These are phyloP conservation scores for Arabidopsis lyrata DNA, from an alignment of 441 rosid genomes.

Conservation along the genomic window DNA sequence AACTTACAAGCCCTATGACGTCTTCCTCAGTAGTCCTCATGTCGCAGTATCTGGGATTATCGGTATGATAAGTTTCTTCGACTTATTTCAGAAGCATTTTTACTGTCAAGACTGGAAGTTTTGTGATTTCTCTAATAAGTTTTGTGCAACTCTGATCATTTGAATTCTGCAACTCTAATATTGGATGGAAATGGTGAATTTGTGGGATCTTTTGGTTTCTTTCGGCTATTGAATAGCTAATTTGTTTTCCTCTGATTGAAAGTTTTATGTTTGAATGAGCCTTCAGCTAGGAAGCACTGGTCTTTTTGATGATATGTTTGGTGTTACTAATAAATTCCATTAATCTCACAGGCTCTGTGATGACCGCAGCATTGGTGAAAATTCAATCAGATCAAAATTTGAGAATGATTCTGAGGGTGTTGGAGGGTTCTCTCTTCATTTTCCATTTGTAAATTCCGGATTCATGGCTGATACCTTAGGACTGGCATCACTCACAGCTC, in stretches of 20 bases:
- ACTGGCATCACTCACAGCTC: slow-evolving; percentile 77
- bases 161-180: background rate
- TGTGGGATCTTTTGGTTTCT: background rate
- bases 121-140: background rate
- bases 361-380: slow-evolving; percentile 73
- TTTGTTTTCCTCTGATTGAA: slow-evolving; percentile 5
- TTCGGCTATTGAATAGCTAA: background rate
- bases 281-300: background rate
- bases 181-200: slow-evolving; percentile 14
- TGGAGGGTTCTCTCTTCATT: slow-evolving; percentile 55
- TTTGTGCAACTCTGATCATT: slow-evolving; percentile 2
- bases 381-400: slow-evolving; percentile 52
- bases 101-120: background rate
- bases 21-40: slow-evolving; percentile 81
- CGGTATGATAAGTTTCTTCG: slow-evolving; percentile 54
- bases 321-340: slow-evolving; percentile 26
- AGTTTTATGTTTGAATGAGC: slow-evolving; percentile 14
- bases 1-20: slow-evolving; percentile 74
- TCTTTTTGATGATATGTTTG: slow-evolving; percentile 1
- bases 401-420: slow-evolving; percentile 45
- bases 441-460: slow-evolving; percentile 65
- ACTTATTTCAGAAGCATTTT: slow-evolving; percentile 9
- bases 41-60: slow-evolving; percentile 73
- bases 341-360: slow-evolving; percentile 60
- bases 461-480: slow-evolving; percentile 74